Evolutionary conservation across 2,329 filamentous ascomycete species (phyloP), one percentile per base, ranked within the genome.

Genomic region (Aspergillus sojae): DNA sequence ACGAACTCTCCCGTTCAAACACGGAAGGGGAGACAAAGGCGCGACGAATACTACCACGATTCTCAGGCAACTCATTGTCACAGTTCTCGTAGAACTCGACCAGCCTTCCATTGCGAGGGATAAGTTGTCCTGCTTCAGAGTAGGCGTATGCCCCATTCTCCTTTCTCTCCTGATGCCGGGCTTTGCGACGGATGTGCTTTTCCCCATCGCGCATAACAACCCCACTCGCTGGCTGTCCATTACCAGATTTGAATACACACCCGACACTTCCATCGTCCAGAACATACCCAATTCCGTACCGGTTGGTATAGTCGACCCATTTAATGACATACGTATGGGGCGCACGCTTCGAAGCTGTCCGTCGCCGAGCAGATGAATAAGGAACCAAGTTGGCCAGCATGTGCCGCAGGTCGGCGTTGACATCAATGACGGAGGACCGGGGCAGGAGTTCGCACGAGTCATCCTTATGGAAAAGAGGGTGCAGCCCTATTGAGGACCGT

Each of bases 221-320:
- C 57, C 81, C 79, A 23, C 75, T 81, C 7, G 80, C 79, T 2
- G 80, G 78, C 58, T 77, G 76, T 1, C 74, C 76, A 58, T 82
- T 77, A 58, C 81, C 79, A 11, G 77, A 79, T 65, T 81, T 83
- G 68, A 84, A 81, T 11, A 83, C 77, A 71, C 81, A 83, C 5
- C 82, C 82, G 26, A 84, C 80, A 39, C 79, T 83, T 5, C 81
- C 81, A 69, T 84, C 81, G 53, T 81, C 80, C n/a, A 84, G 67
- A 9, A 83, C 80, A 65, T 84, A 84, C 6, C 81, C 82, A 55
- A 84, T 83, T 12, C 82, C 82, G 63, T 83, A 83, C 54, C 81
- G 79, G 62, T 83, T 83, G 9, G 82, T 82, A 66, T 84, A 84
- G 65, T 84, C 82, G 23, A 84, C 82, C 82, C 82, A 84, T 72